phyloP scores from a whole-genome alignment of 345 rosid genomes.

The Stellera chamaejasme region DNA sequence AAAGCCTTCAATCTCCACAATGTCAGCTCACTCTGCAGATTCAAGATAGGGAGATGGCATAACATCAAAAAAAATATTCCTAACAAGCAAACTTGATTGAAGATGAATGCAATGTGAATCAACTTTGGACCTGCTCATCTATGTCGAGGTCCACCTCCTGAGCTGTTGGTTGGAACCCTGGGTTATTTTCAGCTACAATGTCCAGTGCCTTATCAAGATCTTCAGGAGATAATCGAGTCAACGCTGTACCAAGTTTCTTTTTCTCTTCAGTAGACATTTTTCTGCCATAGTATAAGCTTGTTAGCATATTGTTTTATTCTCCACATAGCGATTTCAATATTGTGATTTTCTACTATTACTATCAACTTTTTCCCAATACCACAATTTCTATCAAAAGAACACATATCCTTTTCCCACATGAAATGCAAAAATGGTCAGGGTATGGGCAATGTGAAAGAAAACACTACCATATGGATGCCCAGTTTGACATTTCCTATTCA shows the following conservation, averaged over 20 bases:
- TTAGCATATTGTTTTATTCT: background rate
- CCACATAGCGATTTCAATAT: constrained; percentile 7
- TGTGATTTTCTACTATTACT: constrained; percentile 3
- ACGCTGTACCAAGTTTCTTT: constrained; percentile 49
- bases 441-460: no score
- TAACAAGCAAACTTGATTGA: background rate
- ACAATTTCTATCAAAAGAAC: no score
- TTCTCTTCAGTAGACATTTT: constrained; percentile 64
- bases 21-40: constrained; percentile 44
- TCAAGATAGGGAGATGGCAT: background rate
- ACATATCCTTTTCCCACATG: no score
- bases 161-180: constrained; percentile 49
- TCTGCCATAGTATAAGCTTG: constrained; percentile 16
- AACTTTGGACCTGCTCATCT: constrained; percentile 48
- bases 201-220: constrained; percentile 59
- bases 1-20: constrained; percentile 73
- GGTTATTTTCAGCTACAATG: constrained; percentile 66
- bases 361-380: no score
- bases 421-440: no score
- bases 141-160: constrained; percentile 71
- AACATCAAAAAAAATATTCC: background rate
- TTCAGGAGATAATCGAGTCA: constrained; percentile 45
- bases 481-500: no score
- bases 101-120: background rate
- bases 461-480: no score